Conservation (phyloP, 2,329 filamentous ascomycete genomes). For the Metarhizium album region DNA sequence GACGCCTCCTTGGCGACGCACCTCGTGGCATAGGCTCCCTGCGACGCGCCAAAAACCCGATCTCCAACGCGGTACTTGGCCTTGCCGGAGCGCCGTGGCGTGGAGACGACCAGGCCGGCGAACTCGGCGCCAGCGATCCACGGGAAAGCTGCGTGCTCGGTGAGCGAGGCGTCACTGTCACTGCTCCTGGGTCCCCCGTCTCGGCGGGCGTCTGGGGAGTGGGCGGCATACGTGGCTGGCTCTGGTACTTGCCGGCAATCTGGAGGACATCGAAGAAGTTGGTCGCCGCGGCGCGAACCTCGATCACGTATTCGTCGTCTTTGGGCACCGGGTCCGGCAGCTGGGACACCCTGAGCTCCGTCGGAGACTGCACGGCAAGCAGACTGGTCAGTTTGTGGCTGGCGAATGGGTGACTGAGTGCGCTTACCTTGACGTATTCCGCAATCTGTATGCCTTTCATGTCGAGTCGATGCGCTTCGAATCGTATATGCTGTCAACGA, state of each 20-base stretch:
- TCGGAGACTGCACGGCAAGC: slow-evolving; percentile 48
- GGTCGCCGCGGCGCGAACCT: slow-evolving; percentile 75
- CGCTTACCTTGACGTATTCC: slow-evolving; percentile 7
- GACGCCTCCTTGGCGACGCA: slow-evolving; percentile 54
- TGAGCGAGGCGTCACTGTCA: no score
- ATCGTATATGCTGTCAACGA: not conserved
- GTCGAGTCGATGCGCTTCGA: not conserved
- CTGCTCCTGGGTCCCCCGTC: no score
- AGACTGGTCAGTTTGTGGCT: not conserved
- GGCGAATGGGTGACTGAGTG: no score
- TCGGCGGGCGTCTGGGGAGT: not conserved
- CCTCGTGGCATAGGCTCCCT: slow-evolving; percentile 78
- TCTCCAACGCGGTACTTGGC: slow-evolving; percentile 66
- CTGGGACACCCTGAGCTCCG: slow-evolving; percentile 64
- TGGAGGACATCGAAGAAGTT: slow-evolving; percentile 98
- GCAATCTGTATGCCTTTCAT: slow-evolving; percentile 8
- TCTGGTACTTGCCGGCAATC: slow-evolving; percentile 90
- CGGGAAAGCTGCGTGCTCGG: slow-evolving; percentile 48
- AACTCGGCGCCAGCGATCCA: slow-evolving; percentile 87
- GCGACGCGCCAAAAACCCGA: slow-evolving; percentile 74
- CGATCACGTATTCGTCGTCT: slow-evolving; percentile 71
- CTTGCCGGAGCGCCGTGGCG: slow-evolving; percentile 40
- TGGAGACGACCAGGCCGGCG: slow-evolving; percentile 62
- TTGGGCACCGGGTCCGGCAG: slow-evolving; percentile 65
- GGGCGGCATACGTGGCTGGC: slow-evolving; percentile 64